These are phyloP conservation scores for Fusarium miscanthi DNA, from an alignment of 2,329 filamentous ascomycete genomes.

Conservation along the genomic window DNA sequence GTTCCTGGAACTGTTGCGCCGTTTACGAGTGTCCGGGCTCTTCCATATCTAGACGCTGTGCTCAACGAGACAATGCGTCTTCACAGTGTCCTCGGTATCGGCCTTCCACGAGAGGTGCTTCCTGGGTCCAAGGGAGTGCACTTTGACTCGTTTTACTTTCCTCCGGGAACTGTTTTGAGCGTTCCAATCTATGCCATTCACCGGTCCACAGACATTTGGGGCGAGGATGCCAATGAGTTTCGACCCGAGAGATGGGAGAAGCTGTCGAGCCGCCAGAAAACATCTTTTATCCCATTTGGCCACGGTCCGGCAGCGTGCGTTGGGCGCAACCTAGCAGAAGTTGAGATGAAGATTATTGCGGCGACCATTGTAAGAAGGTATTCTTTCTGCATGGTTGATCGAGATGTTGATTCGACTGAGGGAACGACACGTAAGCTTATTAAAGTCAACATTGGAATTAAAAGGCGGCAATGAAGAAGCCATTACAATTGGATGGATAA, in stretches of 20 bases:
- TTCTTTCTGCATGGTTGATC: accelerated
- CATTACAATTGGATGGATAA: accelerated
- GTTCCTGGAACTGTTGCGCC: not conserved
- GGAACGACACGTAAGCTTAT: not conserved
- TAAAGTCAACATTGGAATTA: not conserved
- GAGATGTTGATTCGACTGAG: accelerated
- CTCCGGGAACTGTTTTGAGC: not conserved
- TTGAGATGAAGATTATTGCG: not conserved
- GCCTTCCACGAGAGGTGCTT: not conserved
- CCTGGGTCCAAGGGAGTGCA: not conserved
- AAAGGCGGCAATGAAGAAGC: not conserved
- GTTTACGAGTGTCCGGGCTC: not conserved
- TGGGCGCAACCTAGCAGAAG: not conserved
- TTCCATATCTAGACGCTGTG: conserved; percentile 1
- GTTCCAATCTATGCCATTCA: not conserved
- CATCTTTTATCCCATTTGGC: not conserved
- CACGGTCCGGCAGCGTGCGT: not conserved
- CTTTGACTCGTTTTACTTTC: not conserved
- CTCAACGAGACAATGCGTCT: conserved; percentile 1
- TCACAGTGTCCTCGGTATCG: not conserved
- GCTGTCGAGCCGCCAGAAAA: not conserved
- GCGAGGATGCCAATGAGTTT: not conserved
- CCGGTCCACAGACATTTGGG: not conserved
- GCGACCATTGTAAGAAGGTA: not conserved
- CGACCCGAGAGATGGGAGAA: conserved; percentile 7